Conservation (phyloP, 2,329 filamentous ascomycete species). For the Neofusicoccum ribis region DNA sequence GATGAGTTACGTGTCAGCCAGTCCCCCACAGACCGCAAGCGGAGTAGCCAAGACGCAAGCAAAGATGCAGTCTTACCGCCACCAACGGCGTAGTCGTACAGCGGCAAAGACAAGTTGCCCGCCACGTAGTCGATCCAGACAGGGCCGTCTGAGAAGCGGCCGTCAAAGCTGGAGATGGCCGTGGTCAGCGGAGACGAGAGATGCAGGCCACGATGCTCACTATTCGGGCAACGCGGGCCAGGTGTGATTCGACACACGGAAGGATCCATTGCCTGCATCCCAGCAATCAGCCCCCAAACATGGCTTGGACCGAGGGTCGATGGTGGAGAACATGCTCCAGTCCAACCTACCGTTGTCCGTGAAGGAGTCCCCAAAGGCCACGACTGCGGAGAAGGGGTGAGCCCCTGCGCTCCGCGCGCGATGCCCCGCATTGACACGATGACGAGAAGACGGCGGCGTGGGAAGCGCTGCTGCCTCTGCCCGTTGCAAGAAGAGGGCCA, state of each 20-base stretch:
- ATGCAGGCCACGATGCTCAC: not conserved
- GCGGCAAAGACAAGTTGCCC: conserved; percentile 9
- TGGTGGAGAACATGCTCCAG: too few species aligned
- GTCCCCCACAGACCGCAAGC: too few species aligned
- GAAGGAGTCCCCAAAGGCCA: not conserved
- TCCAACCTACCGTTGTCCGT: not conserved
- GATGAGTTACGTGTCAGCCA: not conserved
- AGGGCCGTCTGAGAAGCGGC: conserved; percentile 19
- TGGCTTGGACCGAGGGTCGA: too few species aligned
- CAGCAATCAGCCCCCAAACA: not conserved
- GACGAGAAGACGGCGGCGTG: too few species aligned
- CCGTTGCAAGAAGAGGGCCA: too few species aligned
- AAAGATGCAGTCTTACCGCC: not conserved
- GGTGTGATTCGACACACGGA: not conserved
- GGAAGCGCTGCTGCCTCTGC: too few species aligned
- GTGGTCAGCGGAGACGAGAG: not conserved
- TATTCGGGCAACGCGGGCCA: not conserved
- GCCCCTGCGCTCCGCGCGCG: too few species aligned
- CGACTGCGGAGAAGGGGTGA: not conserved
- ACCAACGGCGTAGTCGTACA: conserved; percentile 18
- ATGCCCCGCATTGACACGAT: too few species aligned
- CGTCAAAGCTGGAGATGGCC: not conserved
- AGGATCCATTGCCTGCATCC: not conserved
- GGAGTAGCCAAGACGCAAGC: too few species aligned
- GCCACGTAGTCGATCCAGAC: conserved; percentile 20